Evolutionary conservation across 2,329 filamentous ascomycete genomes (phyloP).

Genomic region (Colletotrichum incanum): DNA sequence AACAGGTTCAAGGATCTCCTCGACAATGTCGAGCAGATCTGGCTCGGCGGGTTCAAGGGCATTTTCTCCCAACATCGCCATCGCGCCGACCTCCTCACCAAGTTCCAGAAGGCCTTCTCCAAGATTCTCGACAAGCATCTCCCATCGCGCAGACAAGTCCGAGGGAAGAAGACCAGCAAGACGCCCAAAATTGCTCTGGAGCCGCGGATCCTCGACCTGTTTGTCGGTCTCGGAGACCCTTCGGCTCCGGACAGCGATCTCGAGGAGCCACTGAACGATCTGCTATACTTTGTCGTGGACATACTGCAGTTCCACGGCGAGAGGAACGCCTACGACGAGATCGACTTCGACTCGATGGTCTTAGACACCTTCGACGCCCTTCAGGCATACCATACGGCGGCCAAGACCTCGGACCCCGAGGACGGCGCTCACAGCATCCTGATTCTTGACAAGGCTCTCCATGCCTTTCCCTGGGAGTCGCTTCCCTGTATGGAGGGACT

Average conservation of each 20-base stretch:
- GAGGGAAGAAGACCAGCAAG: constrained; percentile 67
- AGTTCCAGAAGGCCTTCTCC: constrained; percentile 85
- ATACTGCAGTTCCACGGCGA: constrained; percentile 98
- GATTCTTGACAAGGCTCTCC: constrained; percentile 91
- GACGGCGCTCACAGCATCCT: constrained; percentile 82
- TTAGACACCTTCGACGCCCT: constrained; percentile 90
- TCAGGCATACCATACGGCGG: constrained; percentile 78
- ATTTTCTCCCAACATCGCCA: constrained; percentile 86
- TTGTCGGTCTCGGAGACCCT: constrained; percentile 86
- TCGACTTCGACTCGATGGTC: constrained; percentile 94
- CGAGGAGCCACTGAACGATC: constrained; percentile 90
- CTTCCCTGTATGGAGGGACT: constrained; percentile 85
- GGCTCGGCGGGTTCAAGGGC: constrained; percentile 95
- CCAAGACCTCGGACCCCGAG: constrained; percentile 58
- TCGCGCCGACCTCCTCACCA: constrained; percentile 75
- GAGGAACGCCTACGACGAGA: constrained; percentile 96
- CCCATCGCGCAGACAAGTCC: constrained; percentile 81
- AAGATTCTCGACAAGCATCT: constrained; percentile 86
- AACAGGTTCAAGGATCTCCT: constrained; percentile 83
- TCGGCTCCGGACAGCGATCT: constrained; percentile 78
- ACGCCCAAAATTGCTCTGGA: constrained; percentile 65
- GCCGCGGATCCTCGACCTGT: constrained; percentile 83
- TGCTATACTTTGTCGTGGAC: constrained; percentile 96
- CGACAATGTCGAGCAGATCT: constrained; percentile 89
- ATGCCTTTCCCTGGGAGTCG: constrained; percentile 96